phyloP scores from a whole-genome alignment of 805 yeast species.

The Lachancea meyersii region DNA sequence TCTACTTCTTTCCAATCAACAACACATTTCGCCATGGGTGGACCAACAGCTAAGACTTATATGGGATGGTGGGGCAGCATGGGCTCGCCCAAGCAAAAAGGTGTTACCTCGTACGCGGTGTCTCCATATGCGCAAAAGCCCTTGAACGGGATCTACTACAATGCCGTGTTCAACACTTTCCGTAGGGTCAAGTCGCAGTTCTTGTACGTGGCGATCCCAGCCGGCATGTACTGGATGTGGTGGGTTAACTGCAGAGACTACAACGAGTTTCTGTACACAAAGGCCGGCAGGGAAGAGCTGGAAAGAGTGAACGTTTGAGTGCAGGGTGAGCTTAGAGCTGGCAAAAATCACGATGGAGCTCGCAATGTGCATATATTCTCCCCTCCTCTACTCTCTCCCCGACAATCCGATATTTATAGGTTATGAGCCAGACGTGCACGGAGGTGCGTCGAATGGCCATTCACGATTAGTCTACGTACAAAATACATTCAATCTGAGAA shows the following conservation, averaged over 20 bases:
- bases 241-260: conserved; percentile 86
- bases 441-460: too few species aligned
- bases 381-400: too few species aligned
- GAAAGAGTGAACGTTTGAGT: conserved; percentile 47
- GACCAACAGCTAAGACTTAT: conserved; percentile 66
- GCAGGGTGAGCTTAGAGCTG: too few species aligned
- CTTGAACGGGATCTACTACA: conserved; percentile 76
- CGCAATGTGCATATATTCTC: too few species aligned
- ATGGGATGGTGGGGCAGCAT: conserved; percentile 98
- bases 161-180: conserved; percentile 84
- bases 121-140: conserved; percentile 94
- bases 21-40: conserved; percentile 44
- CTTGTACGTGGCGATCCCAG: conserved; percentile 72
- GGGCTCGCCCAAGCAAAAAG: conserved; percentile 83
- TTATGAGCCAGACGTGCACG: too few species aligned
- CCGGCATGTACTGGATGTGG: conserved; percentile 71
- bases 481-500: too few species aligned
- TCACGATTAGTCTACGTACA: too few species aligned
- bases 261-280: conserved; percentile 91
- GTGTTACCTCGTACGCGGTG: conserved; percentile 80
- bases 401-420: too few species aligned
- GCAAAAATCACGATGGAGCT: too few species aligned
- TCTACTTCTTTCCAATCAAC: neutral
- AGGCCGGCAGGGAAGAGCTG: conserved; percentile 95
- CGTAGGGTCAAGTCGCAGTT: conserved; percentile 90